Evolutionary conservation across 1,284 basidiomycete species (phyloP), one percentile per base, ranked within the genome.

Genomic region (Ganoderma lucidum): DNA sequence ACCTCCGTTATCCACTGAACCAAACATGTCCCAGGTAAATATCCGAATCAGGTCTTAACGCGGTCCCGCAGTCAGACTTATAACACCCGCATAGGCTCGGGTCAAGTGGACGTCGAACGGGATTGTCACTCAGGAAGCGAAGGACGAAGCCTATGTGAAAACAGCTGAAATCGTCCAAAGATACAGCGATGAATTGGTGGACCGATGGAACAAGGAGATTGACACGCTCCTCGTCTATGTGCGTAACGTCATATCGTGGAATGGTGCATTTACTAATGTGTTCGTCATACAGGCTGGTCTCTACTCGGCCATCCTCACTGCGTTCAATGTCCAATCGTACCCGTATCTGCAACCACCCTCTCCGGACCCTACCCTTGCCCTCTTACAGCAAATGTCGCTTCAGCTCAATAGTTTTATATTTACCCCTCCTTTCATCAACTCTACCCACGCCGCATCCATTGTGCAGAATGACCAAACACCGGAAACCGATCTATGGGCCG

Each of bases 351-450:
- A 65, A 15, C 59, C 63, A 3, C 15, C 30, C 17, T 2, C 66
- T 1, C 53, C 53, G 12, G 60, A 62, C 9, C 17, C 64, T 17
- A 23, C 60, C 28, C 30, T 65, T 30, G 60, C 45, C 9, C 28
- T 61, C 3, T 37, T 66, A 2, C 60, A 63, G 35, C 42, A 51
- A 14, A 71, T 75, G 10, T 74, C 71, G 2, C 32, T 39, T 8
- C 71, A 71, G 62, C 71, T 73, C 53, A 66, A 60, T 55, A 73
- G 69, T 35, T 63, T 73, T 42, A 55, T 58, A 32, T 39, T 65
- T 3, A 65, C 37, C 4, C 41, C 56, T 8, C 32, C 45, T 23
- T 70, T 65, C 48, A 42, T 69, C 19, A 71, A 73, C 44, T 66
- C 71, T 10, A 70, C 62, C 6, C 32, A 48, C 19, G 10, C 17